Evolutionary conservation across 495 filamentous ascomycete genomes (phyloP).

Genomic region (Podospora sp.): DNA sequence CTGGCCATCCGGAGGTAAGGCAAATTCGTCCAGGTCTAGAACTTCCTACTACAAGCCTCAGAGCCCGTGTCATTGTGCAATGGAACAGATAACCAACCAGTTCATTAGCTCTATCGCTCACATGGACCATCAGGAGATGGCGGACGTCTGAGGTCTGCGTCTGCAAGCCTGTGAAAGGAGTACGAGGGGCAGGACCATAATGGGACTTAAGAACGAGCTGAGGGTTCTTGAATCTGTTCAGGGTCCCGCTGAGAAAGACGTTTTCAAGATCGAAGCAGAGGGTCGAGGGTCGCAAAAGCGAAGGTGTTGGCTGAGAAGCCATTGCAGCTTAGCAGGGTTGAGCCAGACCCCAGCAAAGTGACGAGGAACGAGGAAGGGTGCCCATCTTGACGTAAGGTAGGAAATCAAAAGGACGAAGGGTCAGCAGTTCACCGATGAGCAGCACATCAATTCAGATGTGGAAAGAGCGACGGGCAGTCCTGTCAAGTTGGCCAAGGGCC

Average conservation of each 20-base stretch:
- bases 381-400: too few relatives aligned
- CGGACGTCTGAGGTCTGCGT: slow-evolving; percentile 22
- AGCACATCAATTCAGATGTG: background rate
- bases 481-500: background rate
- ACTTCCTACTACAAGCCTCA: slow-evolving; percentile 22
- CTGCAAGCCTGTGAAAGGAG: slow-evolving; percentile 23
- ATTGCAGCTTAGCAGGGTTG: background rate
- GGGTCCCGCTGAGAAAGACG: slow-evolving; percentile 26
- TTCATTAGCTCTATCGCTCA: slow-evolving; percentile 39
- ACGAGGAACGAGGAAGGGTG: background rate
- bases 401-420: too few relatives aligned
- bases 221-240: slow-evolving; percentile 31
- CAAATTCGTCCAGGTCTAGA: slow-evolving; percentile 27
- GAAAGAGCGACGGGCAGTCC: background rate
- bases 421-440: background rate
- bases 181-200: slow-evolving; percentile 22
- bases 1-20: background rate
- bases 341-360: background rate
- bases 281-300: slow-evolving; percentile 16
- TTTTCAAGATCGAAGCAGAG: slow-evolving; percentile 29
- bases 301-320: background rate
- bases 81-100: slow-evolving; percentile 24
- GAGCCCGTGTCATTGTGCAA: background rate
- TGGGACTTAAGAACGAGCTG: slow-evolving; percentile 37
- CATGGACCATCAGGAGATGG: slow-evolving; percentile 36